These are phyloP conservation scores for Gossypium schwendimanii DNA, from an alignment of 441 rosid species.

Conservation along the genomic window DNA sequence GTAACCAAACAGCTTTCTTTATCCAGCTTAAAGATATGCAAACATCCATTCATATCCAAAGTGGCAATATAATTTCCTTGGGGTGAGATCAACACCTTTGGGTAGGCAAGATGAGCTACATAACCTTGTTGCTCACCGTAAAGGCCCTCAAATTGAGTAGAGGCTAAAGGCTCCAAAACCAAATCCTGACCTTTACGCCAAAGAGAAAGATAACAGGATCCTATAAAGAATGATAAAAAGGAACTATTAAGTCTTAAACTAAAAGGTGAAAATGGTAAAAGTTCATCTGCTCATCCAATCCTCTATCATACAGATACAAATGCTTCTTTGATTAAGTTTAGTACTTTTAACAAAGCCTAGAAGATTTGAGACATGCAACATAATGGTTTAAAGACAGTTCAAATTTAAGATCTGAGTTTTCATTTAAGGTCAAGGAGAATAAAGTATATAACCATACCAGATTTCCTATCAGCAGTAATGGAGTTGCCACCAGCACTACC, in stretches of 20 bases:
- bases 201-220: conserved; percentile 57
- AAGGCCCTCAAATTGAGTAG: conserved; percentile 61
- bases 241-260: background rate
- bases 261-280: background rate
- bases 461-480: conserved; percentile 30
- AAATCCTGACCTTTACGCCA: conserved; percentile 49
- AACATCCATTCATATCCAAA: conserved; percentile 57
- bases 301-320: background rate
- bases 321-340: conserved; percentile 6
- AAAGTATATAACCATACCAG: conserved; percentile 45
- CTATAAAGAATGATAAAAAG: conserved; percentile 35
- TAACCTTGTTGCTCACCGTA: conserved; percentile 37
- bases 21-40: conserved; percentile 63
- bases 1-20: conserved; percentile 35
- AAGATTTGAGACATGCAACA: background rate
- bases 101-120: conserved; percentile 42
- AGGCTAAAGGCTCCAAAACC: conserved; percentile 48
- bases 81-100: conserved; percentile 77
- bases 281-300: background rate
- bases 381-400: background rate
- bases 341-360: background rate
- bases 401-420: conserved; percentile 13
- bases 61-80: conserved; percentile 58
- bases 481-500: conserved; percentile 42
- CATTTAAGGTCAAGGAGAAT: conserved; percentile 11